These are phyloP conservation scores for Saturnispora silvae DNA, from an alignment of 805 yeast genomes.

Conservation along the genomic window DNA sequence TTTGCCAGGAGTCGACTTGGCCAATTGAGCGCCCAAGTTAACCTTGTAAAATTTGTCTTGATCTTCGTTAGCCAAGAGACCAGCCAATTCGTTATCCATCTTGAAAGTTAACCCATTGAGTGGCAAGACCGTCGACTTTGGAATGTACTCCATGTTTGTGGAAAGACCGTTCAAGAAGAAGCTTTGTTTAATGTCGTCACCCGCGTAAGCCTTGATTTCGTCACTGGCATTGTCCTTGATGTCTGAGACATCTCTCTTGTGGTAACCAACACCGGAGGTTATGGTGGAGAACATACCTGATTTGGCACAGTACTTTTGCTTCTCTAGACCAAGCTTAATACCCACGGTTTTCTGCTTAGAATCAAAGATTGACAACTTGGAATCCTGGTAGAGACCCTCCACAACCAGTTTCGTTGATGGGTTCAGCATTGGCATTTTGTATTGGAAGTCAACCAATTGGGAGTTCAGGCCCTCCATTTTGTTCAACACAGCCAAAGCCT, in stretches of 20 bases:
- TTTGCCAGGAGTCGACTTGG: constrained; percentile 33
- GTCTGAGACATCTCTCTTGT: constrained; percentile 45
- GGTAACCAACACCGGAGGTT: constrained; percentile 46
- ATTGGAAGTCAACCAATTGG: constrained; percentile 42
- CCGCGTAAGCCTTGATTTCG: constrained; percentile 46
- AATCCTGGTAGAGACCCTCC: constrained; percentile 15
- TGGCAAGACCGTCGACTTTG: constrained; percentile 31
- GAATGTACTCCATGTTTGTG: constrained; percentile 34
- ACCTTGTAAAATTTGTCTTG: constrained; percentile 30
- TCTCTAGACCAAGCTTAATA: constrained; percentile 40
- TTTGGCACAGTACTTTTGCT: constrained; percentile 11
- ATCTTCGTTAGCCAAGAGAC: constrained; percentile 12
- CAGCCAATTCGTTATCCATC: constrained; percentile 37
- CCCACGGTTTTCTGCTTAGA: constrained; percentile 36
- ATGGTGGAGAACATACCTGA: constrained; percentile 14
- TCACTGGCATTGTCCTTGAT: constrained; percentile 44
- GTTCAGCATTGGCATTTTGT: constrained; percentile 35
- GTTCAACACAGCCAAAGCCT: constrained; percentile 38
- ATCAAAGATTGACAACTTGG: constrained; percentile 1
- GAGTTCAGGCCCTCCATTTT: constrained; percentile 39
- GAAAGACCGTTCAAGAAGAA: constrained; percentile 32
- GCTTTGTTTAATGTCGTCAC: constrained; percentile 50
- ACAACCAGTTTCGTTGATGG: constrained; percentile 38
- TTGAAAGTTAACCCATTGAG: constrained; percentile 33
- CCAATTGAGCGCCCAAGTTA: constrained; percentile 22